Evolutionary conservation across 75 land plant species (phyloP).

Genomic region (Larix kaempferi): DNA sequence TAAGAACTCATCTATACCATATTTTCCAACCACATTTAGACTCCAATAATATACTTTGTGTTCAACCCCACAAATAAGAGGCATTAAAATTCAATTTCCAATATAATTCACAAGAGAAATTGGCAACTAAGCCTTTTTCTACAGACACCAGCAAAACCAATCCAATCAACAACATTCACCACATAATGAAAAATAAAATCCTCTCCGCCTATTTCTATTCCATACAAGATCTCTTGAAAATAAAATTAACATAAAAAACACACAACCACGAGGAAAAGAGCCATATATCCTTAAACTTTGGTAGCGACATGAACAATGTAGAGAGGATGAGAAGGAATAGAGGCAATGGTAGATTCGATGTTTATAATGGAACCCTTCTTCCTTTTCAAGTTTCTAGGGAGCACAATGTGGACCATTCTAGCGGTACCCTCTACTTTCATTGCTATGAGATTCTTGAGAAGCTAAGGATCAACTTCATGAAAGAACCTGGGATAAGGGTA

Average conservation of each 20-base stretch:
- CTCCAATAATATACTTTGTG: not conserved
- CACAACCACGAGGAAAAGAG: not conserved
- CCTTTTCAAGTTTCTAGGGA: conserved; percentile 54
- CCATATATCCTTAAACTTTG: conserved; percentile 61
- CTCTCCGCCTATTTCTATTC: not conserved
- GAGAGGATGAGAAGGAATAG: conserved; percentile 84
- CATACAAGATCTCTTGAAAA: not conserved
- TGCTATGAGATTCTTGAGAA: too few species aligned
- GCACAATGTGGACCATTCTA: conserved; percentile 41
- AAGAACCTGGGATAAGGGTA: too few species aligned
- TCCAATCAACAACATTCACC: not conserved
- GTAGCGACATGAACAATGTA: conserved; percentile 85
- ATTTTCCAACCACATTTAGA: not conserved
- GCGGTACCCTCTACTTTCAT: too few species aligned
- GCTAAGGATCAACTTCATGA: too few species aligned
- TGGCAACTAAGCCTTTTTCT: not conserved
- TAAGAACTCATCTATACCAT: too few species aligned
- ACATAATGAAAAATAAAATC: not conserved
- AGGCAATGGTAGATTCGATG: conserved; percentile 74
- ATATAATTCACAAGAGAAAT: not conserved
- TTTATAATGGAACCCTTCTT: conserved; percentile 72
- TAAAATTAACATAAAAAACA: not conserved
- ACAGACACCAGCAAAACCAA: not conserved
- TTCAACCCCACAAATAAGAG: not conserved
- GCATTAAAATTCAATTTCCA: not conserved